phyloP scores from a whole-genome alignment of 2,329 filamentous ascomycete genomes.

The Fusarium sp. region DNA sequence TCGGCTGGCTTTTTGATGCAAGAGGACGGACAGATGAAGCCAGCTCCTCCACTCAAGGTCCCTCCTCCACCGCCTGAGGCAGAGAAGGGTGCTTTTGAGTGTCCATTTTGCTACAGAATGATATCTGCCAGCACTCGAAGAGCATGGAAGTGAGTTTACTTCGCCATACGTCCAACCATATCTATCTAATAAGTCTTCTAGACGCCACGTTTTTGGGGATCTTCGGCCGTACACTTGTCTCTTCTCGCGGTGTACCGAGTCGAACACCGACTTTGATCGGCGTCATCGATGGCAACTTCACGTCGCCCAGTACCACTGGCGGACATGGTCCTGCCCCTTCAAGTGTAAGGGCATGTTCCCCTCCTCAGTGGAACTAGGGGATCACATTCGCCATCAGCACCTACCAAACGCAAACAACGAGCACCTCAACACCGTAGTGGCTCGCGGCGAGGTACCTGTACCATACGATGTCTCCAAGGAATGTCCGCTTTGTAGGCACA shows the following conservation, averaged over 20 bases:
- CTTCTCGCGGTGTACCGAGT: conserved; percentile 40
- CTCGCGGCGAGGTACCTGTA: background rate
- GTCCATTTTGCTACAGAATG: conserved; percentile 55
- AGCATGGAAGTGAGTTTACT: conserved; percentile 49
- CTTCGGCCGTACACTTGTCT: conserved; percentile 55
- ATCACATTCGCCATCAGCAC: conserved; percentile 5
- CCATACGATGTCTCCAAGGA: background rate
- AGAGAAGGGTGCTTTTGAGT: conserved; percentile 49
- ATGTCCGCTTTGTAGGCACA: conserved; percentile 37
- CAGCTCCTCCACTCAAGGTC: conserved; percentile 2
- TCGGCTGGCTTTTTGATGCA: conserved; percentile 23
- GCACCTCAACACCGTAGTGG: background rate
- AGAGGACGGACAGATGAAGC: background rate
- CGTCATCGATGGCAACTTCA: conserved; percentile 44
- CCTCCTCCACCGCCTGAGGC: conserved; percentile 43
- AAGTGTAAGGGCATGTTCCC: conserved; percentile 18
- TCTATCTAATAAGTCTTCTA: conserved; percentile 4
- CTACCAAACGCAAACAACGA: background rate
- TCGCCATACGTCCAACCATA: background rate
- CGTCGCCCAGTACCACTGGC: conserved; percentile 41
- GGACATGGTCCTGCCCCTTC: conserved; percentile 38
- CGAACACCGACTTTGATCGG: conserved; percentile 34
- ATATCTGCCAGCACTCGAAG: conserved; percentile 42
- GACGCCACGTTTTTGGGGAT: conserved; percentile 53
- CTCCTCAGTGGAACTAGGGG: background rate